Evolutionary conservation across 2,329 filamentous ascomycete species (phyloP), one percentile per base, ranked within the genome.

Genomic region (Botrytis medusae): DNA sequence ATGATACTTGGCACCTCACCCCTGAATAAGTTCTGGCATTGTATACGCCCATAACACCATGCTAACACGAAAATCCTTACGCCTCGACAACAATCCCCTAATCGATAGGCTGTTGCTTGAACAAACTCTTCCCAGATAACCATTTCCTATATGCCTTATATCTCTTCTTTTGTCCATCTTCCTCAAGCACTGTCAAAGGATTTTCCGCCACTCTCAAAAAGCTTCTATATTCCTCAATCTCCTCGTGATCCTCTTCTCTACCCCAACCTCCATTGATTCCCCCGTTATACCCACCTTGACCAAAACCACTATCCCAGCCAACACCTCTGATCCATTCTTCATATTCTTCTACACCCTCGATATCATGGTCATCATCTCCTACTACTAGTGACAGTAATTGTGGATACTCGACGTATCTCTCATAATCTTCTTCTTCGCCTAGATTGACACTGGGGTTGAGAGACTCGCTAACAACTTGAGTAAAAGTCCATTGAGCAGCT

Each of bases 101-200:
- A 79, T 87, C 85, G 76, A 87, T 85, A 63, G 91, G 89, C 82
- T 91, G 90, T 86, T 98, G 95, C 83, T 98, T 98, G 82, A 98
- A 98, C 79, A 98, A 87, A 79, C 94, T 97, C 85, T 98, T 98
- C 29, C 95, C 95, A 75, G 91, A 88, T 80, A 99, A 85, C 95
- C 96, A 99, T 83, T 98, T 97, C 79, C 91, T 86, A 83, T 99
- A 99, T 16, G 95, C 93, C 84, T 97, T 98, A 83, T 99, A 99
- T 78, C 96, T 87, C 87, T 98, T 98, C 87, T 97, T 98, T 59
- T 88, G 87, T 63, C 90, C 87, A 82, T 98, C 96, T 79, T 97
- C 95, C 62, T 95, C 91, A 1, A 90, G 91, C 22, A 98, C 95
- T 3, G 93, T 97, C 70, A 99, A 84, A 29, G 94, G 93, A 78